Evolutionary conservation across 1,284 basidiomycete genomes (phyloP), one percentile per base, ranked within the genome.

Genomic region (Fomitopsis palustris): DNA sequence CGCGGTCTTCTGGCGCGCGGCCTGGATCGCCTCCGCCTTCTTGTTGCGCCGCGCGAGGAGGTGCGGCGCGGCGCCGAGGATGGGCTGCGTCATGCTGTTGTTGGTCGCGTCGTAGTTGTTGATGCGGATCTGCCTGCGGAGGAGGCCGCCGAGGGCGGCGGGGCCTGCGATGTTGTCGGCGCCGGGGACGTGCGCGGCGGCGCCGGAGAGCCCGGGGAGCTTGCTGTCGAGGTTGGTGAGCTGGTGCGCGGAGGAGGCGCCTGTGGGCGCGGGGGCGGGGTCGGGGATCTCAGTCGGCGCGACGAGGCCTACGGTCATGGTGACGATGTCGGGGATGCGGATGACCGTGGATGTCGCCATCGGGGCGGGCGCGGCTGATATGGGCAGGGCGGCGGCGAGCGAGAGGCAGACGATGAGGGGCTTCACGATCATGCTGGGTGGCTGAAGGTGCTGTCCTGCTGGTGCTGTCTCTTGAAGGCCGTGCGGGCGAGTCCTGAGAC

Each of bases 321-420:
- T 47, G 16, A 54, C 42, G 12, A 64, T 9, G 7, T 17, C 43
- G 2, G 60, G 64, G 1, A 64, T 0, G 10, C 52, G 31, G 29
- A 66, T 1, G 27, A 38, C 56, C n/a, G 56, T 65, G 12, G 62
- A 60, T 1, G 37, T 39, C 0, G 52, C 54, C 8, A 67, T 53
- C 27, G 70, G 70, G 19, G 59, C 67, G 5, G 69, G 64, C 19
- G 58, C 52, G 19, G 57, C 60, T 3, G 63, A 58, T 2, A 60
- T n/a, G 3, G 52, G 35, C 10, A 42, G 42, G 43, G 27, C n/a
- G 10, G 56, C 47, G 16, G 25, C 14, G 23, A 49, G 21, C 17
- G 45, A 25, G 29, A 57, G 35, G 9, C 21, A 25, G 39, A 43
- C 23, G 38, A 53, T 31, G n/a, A 52, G 31, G 21, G 49, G 43